Percentiles rank a stretch among this genome's conserved stretches.
phyloP scores from a whole-genome alignment of 768 basidiomycete genomes.

The Boletus barrowsii region DNA sequence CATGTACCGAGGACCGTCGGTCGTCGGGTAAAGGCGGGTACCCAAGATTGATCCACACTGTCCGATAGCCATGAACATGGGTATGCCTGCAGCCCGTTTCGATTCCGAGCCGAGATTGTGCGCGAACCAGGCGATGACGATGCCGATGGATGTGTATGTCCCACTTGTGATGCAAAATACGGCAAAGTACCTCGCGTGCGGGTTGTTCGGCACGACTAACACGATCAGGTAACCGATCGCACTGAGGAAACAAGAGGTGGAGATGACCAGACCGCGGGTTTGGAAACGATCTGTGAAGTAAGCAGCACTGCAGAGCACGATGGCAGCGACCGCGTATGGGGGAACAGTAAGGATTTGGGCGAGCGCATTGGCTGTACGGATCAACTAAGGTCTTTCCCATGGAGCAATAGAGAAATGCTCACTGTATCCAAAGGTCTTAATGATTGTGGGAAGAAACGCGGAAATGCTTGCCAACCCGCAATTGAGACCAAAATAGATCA shows the following conservation, averaged over 20 bases:
- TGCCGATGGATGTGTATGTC: slow-evolving; percentile 72
- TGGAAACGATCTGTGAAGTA: slow-evolving; percentile 67
- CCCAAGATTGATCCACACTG: slow-evolving; percentile 77
- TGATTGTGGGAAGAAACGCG: slow-evolving; percentile 82
- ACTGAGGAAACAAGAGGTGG: slow-evolving; percentile 28
- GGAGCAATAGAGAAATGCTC: slow-evolving; percentile 24
- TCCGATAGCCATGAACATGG: slow-evolving; percentile 77
- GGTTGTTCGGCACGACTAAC: slow-evolving; percentile 49
- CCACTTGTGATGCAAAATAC: slow-evolving; percentile 75
- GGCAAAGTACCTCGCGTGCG: slow-evolving; percentile 71
- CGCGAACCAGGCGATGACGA: slow-evolving; percentile 76
- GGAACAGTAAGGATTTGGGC: slow-evolving; percentile 79
- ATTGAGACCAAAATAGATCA: slow-evolving; percentile 77
- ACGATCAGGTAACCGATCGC: slow-evolving; percentile 59
- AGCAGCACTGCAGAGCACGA: slow-evolving; percentile 57
- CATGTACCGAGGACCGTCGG: slow-evolving; percentile 65
- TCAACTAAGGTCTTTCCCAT: background rate
- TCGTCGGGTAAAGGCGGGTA: slow-evolving; percentile 66
- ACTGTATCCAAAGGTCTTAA: slow-evolving; percentile 72
- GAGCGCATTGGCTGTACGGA: slow-evolving; percentile 49
- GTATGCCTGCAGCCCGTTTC: slow-evolving; percentile 72
- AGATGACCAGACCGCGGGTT: slow-evolving; percentile 45
- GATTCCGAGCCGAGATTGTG: slow-evolving; percentile 79
- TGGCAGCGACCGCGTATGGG: slow-evolving; percentile 70
- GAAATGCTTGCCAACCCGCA: slow-evolving; percentile 75